Conservation (phyloP, 1,139 yeast genomes). For the Candida albicans region DNA sequence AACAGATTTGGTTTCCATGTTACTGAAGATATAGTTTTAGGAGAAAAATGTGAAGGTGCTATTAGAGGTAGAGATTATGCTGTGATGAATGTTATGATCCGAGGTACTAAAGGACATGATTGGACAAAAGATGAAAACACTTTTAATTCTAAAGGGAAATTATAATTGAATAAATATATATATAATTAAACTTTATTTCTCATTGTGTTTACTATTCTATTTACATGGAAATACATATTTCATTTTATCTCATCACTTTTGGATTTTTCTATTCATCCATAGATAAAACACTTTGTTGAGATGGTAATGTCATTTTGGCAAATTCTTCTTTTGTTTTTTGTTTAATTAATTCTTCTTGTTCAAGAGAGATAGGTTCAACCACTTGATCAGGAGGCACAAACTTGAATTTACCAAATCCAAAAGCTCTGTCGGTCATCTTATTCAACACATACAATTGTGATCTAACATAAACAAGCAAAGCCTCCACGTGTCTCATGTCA, state of each 20-base stretch:
- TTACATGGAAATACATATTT: slow-evolving; percentile 3
- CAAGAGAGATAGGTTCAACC: slow-evolving; percentile 67
- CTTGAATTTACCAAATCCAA: slow-evolving; percentile 84
- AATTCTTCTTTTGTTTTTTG: slow-evolving; percentile 40
- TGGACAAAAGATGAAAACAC: slow-evolving; percentile 30
- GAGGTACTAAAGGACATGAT: slow-evolving; percentile 45
- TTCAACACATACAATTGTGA: slow-evolving; percentile 85
- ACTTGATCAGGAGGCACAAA: slow-evolving; percentile 85
- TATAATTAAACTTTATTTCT: neutral
- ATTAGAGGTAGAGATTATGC: slow-evolving; percentile 50
- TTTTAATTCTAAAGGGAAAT: slow-evolving; percentile 15
- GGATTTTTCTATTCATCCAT: slow-evolving; percentile 46
- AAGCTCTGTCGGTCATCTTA: slow-evolving; percentile 84
- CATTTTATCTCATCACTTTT: neutral
- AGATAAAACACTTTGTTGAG: slow-evolving; percentile 61
- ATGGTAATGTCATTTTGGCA: slow-evolving; percentile 51
- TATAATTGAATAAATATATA: slow-evolving; percentile 9
- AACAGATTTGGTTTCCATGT: slow-evolving; percentile 55
- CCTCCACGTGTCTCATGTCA: slow-evolving; percentile 83
- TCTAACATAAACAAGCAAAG: slow-evolving; percentile 82
- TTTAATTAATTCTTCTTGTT: slow-evolving; percentile 52
- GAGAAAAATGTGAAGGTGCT: slow-evolving; percentile 33
- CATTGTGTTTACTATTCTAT: slow-evolving; percentile 9
- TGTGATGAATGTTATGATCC: slow-evolving; percentile 58
- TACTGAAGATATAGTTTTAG: slow-evolving; percentile 51